phyloP scores from a whole-genome alignment of 2,329 filamentous ascomycete species.

The Calonectria pteridis region DNA sequence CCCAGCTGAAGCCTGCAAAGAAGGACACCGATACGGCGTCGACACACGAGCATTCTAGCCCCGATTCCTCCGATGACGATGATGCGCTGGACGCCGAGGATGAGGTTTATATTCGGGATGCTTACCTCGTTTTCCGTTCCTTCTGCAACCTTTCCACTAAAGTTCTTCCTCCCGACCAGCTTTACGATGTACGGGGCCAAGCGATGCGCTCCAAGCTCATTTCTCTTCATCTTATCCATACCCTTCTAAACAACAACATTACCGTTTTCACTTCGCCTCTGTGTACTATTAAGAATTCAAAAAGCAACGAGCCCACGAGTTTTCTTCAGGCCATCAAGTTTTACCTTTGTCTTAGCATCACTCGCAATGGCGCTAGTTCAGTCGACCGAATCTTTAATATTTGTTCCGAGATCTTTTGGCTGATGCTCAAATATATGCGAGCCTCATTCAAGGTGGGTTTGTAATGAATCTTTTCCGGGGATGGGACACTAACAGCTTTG shows the following conservation, averaged over 20 bases:
- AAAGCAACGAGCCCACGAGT: slow-evolving; percentile 86
- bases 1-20: slow-evolving; percentile 66
- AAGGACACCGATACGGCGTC: slow-evolving; percentile 55
- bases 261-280: slow-evolving; percentile 90
- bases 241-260: slow-evolving; percentile 94
- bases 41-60: slow-evolving; percentile 65
- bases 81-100: slow-evolving; percentile 81
- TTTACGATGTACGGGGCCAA: slow-evolving; percentile 92
- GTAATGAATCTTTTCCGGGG: not conserved
- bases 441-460: slow-evolving; percentile 85
- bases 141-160: slow-evolving; percentile 99
- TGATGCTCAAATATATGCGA: slow-evolving; percentile 94
- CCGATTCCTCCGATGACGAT: slow-evolving; percentile 68
- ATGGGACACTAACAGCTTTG: slow-evolving; percentile 41
- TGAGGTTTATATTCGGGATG: slow-evolving; percentile 96
- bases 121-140: slow-evolving; percentile 95
- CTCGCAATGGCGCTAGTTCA: slow-evolving; percentile 93
- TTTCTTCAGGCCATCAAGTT: slow-evolving; percentile 97
- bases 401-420: slow-evolving; percentile 96
- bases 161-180: slow-evolving; percentile 86
- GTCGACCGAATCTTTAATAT: slow-evolving; percentile 94
- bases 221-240: slow-evolving; percentile 95
- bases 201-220: slow-evolving; percentile 98
- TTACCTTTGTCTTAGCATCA: slow-evolving; percentile 94
- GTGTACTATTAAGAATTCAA: slow-evolving; percentile 92